Percentiles rank a stretch among this genome's conserved stretches.
Conservation (phyloP, 2,329 filamentous ascomycete genomes). For the Aspergillus fructus region DNA sequence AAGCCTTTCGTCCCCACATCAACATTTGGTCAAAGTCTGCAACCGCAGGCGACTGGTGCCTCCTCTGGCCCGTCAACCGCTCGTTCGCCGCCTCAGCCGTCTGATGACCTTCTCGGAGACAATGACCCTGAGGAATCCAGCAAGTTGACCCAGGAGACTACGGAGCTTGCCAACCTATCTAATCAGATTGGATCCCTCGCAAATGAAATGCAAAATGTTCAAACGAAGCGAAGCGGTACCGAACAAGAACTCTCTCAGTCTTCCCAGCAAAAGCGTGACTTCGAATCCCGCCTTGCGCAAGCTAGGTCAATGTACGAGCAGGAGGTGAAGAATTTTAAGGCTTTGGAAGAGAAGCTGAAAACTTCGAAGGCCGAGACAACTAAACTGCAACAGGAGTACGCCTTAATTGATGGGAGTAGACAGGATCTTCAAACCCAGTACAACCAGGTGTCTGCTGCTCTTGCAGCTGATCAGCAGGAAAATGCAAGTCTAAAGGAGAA, state of each 20-base stretch:
- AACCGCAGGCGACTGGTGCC: conserved; percentile 72
- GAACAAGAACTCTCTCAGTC: conserved; percentile 82
- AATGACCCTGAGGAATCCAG: conserved; percentile 85
- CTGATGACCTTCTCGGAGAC: conserved; percentile 88
- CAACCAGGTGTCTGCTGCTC: conserved; percentile 67
- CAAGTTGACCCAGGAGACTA: conserved; percentile 83
- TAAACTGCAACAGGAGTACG: conserved; percentile 80
- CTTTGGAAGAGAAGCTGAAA: conserved; percentile 78
- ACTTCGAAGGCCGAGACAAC: conserved; percentile 75
- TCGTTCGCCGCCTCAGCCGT: conserved; percentile 50
- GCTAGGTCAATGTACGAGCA: conserved; percentile 88
- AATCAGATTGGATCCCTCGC: conserved; percentile 91
- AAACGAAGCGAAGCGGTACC: conserved; percentile 73
- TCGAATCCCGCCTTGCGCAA: conserved; percentile 84
- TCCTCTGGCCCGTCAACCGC: conserved; percentile 38
- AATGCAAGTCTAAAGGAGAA: conserved; percentile 83
- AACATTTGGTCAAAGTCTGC: conserved; percentile 81
- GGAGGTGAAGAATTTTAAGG: conserved; percentile 82
- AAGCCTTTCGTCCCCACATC: conserved; percentile 92
- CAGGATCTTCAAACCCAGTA: conserved; percentile 82
- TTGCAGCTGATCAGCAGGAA: conserved; percentile 86
- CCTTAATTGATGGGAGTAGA: conserved; percentile 75
- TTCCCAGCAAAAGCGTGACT: conserved; percentile 84
- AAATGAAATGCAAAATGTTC: conserved; percentile 91
- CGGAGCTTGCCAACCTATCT: conserved; percentile 90